Percentiles rank a stretch among this genome's conserved stretches.
phyloP scores from a whole-genome alignment of 176 grass and related monocot species.

The Aegilops speltoides region DNA sequence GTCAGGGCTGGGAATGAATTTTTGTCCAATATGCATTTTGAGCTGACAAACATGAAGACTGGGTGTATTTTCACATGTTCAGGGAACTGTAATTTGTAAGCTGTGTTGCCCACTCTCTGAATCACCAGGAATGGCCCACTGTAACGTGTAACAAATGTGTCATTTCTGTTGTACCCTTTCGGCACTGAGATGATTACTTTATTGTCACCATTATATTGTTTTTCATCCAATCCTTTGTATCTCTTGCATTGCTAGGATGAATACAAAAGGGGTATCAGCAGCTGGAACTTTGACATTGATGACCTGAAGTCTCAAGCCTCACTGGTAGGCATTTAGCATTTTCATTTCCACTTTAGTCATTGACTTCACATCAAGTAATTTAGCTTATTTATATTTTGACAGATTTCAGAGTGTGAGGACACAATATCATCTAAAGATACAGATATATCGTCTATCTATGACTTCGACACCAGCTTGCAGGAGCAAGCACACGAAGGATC shows the following conservation, averaged over 20 bases:
- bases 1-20: no score
- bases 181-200: no score
- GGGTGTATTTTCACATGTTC: no score
- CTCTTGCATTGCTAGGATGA: conserved; percentile 62
- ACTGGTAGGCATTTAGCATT: conserved; percentile 48
- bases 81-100: no score
- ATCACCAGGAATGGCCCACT: no score
- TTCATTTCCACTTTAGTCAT: not conserved
- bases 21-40: no score
- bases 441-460: conserved; percentile 48
- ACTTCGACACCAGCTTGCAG: conserved; percentile 48
- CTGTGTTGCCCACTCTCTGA: no score
- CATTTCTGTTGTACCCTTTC: not conserved
- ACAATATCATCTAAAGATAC: conserved; percentile 49
- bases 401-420: conserved; percentile 76
- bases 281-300: conserved; percentile 94
- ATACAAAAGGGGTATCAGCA: conserved; percentile 95
- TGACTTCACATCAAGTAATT: conserved; percentile 8
- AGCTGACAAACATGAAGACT: no score
- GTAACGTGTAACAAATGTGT: not conserved
- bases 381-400: conserved; percentile 7
- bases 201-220: no score
- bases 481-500: conserved; percentile 48
- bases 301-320: conserved; percentile 91
- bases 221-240: conserved; percentile 11